These are phyloP conservation scores for Calamus simplicifolius DNA, from an alignment of 176 grass and related monocot genomes.

Conservation along the genomic window DNA sequence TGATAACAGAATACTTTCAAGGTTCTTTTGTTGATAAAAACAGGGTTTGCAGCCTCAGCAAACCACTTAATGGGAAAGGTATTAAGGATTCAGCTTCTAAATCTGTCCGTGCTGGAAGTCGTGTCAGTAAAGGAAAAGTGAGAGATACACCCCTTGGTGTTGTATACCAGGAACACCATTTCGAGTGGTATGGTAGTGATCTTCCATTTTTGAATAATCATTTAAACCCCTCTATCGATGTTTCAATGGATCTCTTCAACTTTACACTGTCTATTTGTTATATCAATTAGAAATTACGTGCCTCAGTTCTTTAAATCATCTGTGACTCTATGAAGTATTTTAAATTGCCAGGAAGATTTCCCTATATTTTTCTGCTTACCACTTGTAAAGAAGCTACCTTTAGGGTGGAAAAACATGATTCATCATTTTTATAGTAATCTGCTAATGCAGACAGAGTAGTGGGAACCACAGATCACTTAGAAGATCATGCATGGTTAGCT, in stretches of 20 bases:
- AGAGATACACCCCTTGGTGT: constrained; percentile 81
- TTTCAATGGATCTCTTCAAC: neutral
- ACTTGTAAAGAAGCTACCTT: no score
- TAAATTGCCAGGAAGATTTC: no score
- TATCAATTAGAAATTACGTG: no score
- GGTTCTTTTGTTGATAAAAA: constrained; percentile 43
- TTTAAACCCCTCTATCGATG: neutral
- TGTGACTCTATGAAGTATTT: no score
- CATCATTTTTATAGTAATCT: no score
- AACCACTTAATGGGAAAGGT: constrained; percentile 25
- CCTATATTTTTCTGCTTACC: no score
- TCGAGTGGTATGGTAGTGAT: constrained; percentile 65
- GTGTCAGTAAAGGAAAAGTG: constrained; percentile 39
- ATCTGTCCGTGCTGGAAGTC: constrained; percentile 20
- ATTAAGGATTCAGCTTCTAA: constrained; percentile 35
- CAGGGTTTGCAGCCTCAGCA: constrained; percentile 12
- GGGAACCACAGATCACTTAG: no score
- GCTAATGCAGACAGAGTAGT: no score
- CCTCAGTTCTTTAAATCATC: no score
- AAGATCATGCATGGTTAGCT: no score
- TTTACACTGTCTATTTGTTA: neutral
- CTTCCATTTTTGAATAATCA: neutral
- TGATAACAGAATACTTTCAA: constrained; percentile 79
- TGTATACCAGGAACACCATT: constrained; percentile 84
- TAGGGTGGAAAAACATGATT: no score